Conservation (phyloP, 1,284 basidiomycete species). For the Pseudozyma tsukubaensis region DNA sequence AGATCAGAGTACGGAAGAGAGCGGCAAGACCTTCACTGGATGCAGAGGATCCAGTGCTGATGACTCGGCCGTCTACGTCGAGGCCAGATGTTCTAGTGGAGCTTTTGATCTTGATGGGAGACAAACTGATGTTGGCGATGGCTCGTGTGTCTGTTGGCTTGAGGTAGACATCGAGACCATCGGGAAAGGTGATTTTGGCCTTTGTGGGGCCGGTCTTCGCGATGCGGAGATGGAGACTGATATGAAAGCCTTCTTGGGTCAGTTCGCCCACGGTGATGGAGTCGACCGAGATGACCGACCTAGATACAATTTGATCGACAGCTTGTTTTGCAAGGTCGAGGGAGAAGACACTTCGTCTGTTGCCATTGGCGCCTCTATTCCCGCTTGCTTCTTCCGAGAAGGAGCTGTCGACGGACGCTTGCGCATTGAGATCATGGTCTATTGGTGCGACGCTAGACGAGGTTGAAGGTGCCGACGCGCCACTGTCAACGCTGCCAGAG, state of each 20-base stretch:
- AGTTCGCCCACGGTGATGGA: constrained; percentile 30
- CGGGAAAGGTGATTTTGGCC: constrained; percentile 49
- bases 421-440: constrained; percentile 9
- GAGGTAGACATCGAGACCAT: constrained; percentile 45
- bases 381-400: not conserved
- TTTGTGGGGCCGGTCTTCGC: constrained; percentile 44
- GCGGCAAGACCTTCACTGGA: constrained; percentile 16
- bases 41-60: not conserved
- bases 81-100: constrained; percentile 29
- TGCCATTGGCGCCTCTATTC: not conserved
- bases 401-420: constrained; percentile 11
- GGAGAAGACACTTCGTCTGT: constrained; percentile 19
- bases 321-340: constrained; percentile 38
- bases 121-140: constrained; percentile 30
- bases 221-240: constrained; percentile 30
- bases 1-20: constrained; percentile 29
- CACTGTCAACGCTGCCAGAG: constrained; percentile 5
- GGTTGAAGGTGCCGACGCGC: constrained; percentile 9
- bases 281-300: constrained; percentile 28
- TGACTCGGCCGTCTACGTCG: constrained; percentile 19
- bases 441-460: not conserved
- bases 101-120: constrained; percentile 32
- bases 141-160: constrained; percentile 12
- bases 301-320: constrained; percentile 43
- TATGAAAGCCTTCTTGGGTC: constrained; percentile 24